Conservation (phyloP, 805 yeast genomes). For the Sugiyamaella boreocaroliniensis region DNA sequence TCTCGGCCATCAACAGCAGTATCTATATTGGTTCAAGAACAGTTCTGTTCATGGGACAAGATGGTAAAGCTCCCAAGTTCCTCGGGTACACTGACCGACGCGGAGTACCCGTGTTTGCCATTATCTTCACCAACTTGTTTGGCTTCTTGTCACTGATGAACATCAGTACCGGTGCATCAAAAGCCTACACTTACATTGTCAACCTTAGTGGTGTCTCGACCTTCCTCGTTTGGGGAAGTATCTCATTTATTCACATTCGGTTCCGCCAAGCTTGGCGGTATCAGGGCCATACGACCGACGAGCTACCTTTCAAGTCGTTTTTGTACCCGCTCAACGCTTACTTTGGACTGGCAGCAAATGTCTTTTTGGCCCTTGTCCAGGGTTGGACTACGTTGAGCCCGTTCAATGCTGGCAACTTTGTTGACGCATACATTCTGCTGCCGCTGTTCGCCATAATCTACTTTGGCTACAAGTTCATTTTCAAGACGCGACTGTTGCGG, state of each 20-base stretch:
- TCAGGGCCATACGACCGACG: constrained; percentile 38
- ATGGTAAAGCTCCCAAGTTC: constrained; percentile 52
- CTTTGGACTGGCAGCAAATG: constrained; percentile 43
- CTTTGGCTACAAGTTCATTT: constrained; percentile 32
- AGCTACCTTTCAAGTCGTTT: constrained; percentile 48
- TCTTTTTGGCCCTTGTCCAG: constrained; percentile 52
- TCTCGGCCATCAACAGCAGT: constrained; percentile 64
- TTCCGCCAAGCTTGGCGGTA: constrained; percentile 44
- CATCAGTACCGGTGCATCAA: constrained; percentile 51
- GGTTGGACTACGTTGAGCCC: constrained; percentile 63
- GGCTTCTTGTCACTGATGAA: constrained; percentile 54
- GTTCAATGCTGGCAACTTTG: constrained; percentile 47
- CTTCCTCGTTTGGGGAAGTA: constrained; percentile 61
- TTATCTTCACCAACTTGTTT: constrained; percentile 46
- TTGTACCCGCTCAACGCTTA: constrained; percentile 48
- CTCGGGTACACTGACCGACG: constrained; percentile 45
- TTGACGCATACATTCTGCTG: constrained; percentile 57
- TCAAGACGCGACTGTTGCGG: constrained; percentile 37
- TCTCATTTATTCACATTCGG: constrained; percentile 49
- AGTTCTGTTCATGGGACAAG: constrained; percentile 55
- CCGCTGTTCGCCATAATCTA: constrained; percentile 48
- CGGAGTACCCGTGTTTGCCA: constrained; percentile 63
- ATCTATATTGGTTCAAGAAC: constrained; percentile 66
- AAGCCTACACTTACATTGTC: constrained; percentile 54
- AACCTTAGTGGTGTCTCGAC: constrained; percentile 61